Evolutionary conservation across 2,329 filamentous ascomycete species (phyloP).

Genomic region (Neodidymelliopsis sp.): DNA sequence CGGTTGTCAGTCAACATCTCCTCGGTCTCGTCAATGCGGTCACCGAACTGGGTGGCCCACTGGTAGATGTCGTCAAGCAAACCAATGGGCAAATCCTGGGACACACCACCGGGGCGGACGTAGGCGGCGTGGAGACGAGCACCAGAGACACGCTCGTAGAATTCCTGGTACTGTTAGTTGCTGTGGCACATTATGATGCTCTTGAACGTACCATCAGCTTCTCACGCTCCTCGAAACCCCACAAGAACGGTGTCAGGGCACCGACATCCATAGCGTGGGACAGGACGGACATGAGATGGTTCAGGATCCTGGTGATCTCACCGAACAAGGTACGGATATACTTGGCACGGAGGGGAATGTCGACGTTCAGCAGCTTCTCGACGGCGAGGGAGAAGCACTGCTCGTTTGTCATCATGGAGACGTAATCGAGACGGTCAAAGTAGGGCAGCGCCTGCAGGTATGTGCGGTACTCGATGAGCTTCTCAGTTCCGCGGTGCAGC

Average conservation of each 20-base stretch:
- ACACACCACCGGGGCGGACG: constrained; percentile 93
- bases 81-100: constrained; percentile 91
- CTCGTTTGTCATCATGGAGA: constrained; percentile 99
- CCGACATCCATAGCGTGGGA: constrained; percentile 99
- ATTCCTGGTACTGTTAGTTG: constrained; percentile 71
- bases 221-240: constrained; percentile 99
- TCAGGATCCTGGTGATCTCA: constrained; percentile 91
- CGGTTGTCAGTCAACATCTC: constrained; percentile 99
- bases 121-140: constrained; percentile 97
- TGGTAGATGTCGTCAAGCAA: constrained; percentile 99
- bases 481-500: constrained; percentile 96
- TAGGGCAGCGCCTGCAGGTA: constrained; percentile 98
- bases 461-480: constrained; percentile 99
- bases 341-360: constrained; percentile 94
- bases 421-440: constrained; percentile 98
- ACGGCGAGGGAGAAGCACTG: constrained; percentile 95
- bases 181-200: constrained; percentile 3
- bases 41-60: constrained; percentile 98
- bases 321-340: constrained; percentile 96
- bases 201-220: constrained; percentile 85
- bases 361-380: constrained; percentile 96
- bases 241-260: constrained; percentile 96
- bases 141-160: constrained; percentile 98
- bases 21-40: constrained; percentile 98
- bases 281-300: constrained; percentile 97